Evolutionary conservation across 805 yeast species (phyloP), one percentile per base, ranked within the genome.

Genomic region (Metschnikowia kofuensis): DNA sequence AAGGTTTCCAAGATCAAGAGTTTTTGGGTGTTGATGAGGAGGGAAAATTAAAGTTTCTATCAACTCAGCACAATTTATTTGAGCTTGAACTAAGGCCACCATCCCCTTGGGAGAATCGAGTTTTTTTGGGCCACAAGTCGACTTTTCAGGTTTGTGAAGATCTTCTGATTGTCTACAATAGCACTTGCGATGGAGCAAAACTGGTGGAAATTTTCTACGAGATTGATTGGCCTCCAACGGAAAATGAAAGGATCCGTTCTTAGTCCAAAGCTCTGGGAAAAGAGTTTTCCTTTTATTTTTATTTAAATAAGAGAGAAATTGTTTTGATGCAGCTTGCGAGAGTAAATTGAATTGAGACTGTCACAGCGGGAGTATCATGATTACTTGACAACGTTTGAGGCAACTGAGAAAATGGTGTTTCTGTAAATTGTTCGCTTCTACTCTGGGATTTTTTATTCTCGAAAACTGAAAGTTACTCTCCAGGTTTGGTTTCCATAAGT

Each of bases 71-170:
- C 7, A 15, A n/a, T 29, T 8, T 11, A 6, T 45, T 40, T 11
- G 4, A 1, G 6, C 14, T 45, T 21, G 12, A n/a, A 27, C 38
- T 35, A 26, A 34, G 14, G 7, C 26, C 16, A 6, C 27, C 13
- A 29, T 28, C 27, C 7, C 7, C 13, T 10, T 45, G 48, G 48
- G 29, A 16, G 28, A 34, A 40, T 14, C 2, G 21, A 14, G 40
- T 45, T 8, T 15, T 37, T 21, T 40, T 28, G 13, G 40, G 40
- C 7, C 30, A 29, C 11, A 14, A 30, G 12, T 16, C 11, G 2
- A 27, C 6, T 6, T 45, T 45, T 21, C 44, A 45, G 44, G 27
- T 45, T 3, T 45, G 34, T 21, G 37, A 5, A 6, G 48, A 45
- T 10, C 7, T 7, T 7, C 35, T 27, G 40, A 15, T 40, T 13